Evolutionary conservation across 768 basidiomycete species (phyloP), one percentile per base, ranked within the genome.

Genomic region (Lyophyllum decastes): DNA sequence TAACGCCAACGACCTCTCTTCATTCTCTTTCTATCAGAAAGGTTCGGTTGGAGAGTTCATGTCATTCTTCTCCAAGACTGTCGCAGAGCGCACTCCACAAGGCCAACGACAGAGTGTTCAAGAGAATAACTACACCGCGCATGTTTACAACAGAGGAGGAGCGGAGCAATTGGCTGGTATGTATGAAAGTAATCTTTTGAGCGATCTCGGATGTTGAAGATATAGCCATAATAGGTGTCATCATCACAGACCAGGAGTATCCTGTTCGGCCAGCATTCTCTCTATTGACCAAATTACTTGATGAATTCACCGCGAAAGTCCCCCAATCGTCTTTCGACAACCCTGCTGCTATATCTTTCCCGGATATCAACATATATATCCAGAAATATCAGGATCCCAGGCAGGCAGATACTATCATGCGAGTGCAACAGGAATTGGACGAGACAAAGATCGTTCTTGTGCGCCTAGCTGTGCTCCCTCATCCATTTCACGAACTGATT

Each of bases 361-460:
- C 87, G 46, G 88, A 85, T 66, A 83, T 90, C 68, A 78, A 84
- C 45, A 81, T 78, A 4, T 98, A 94, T 70, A 74, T 98, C 43
- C 78, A 85, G 70, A 96, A 94, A 74, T 98, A 97, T 71, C 96
- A 99, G 75, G 96, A 99, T 73, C 96, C 96, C 10, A 83, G 87
- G 62, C 94, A 98, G 75, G 96, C 96, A 7, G 96, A 99, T 76
- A 89, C 92, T 19, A 98, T 99, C 69, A 96, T 98, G 95, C 85
- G 89, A 63, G 97, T 99, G 14, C 97, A 99, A 73, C 90, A 94
- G 68, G 97, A 99, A 70, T 76, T 99, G 52, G 97, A 99, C 71
- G 97, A 99, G 78, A 98, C 97, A 2, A 99, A 99, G 89, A 96
- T 99, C 64, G 86, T 98, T 46, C 76, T 99, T 72, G 95, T 96